Base-by-base conservation (phyloP, 2,329 filamentous ascomycete genomes). In the Talaromyces pinophilus region DNA sequence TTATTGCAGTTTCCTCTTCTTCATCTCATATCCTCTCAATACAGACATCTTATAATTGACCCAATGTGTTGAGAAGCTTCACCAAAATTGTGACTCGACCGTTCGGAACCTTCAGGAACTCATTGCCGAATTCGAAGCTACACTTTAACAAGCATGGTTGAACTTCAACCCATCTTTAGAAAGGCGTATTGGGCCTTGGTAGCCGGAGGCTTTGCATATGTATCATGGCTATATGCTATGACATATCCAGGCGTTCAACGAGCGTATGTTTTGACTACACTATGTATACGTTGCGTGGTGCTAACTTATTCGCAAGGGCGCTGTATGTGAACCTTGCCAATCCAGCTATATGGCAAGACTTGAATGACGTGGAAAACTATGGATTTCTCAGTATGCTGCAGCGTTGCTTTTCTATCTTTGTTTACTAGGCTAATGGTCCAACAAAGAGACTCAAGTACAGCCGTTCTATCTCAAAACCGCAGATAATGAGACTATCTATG, bases 251-350 rank as follows among this genome's bases (percentile, higher is more conserved):
- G 84, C 71, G 81, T 96, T 62, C 94, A 98, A 76, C 85, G 91
- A 80, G 88, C 93, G 93, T 96, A 83, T 80, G 88, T 78, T 38
- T 59, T 30, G 13, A 17, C n/a, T 11, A 6, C 40, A 25, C 3
- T 54, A 42, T 55, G 22, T n/a, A 25, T n/a, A 44, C 19, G 30
- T 13, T 17, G 22, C 19, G 35, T 55, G 15, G 11, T 59, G n/a
- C 38, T 48, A 19, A 65, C 17, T 33, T 19, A 8, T 2, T 38
- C 40, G 3, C 60, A 71, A 96, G 93, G 74, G 89, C 90, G 28
- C 78, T 97, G 5, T 99, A 98, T 76, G 88, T 90, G 33, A 90
- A 98, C 78, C 91, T 90, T 68, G 77, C 97, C 70, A 89, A 92
- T 69, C 90, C 89, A 2, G 83, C 86, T 2, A 87, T 85, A 76